Percentiles rank a stretch among this genome's conserved stretches.
These are phyloP conservation scores for Perilla frutescens DNA, from an alignment of 257 asterid species.

Conservation along the genomic window DNA sequence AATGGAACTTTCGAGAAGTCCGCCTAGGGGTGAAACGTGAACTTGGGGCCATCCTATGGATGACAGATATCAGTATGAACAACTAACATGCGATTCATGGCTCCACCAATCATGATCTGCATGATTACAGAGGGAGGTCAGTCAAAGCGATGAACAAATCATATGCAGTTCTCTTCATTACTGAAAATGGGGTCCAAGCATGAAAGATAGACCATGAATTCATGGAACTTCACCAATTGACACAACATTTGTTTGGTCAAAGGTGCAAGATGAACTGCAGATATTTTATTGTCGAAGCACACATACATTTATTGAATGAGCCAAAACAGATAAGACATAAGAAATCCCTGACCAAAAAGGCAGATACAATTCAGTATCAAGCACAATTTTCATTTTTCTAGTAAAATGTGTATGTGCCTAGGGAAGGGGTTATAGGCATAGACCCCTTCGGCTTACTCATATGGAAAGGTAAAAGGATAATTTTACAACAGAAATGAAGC, in stretches of 20 bases:
- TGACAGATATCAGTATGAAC: conserved; percentile 30
- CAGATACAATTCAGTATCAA: conserved; percentile 2
- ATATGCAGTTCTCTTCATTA: background rate
- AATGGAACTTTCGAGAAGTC: conserved; percentile 41
- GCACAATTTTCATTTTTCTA: background rate
- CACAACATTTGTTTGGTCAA: background rate
- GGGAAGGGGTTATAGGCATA: background rate
- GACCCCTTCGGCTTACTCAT: background rate
- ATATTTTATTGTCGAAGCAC: background rate
- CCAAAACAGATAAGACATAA: background rate
- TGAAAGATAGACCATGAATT: background rate
- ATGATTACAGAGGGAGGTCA: conserved; percentile 27
- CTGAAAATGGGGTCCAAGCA: conserved; percentile 5
- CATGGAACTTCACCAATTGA: background rate
- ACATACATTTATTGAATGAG: background rate
- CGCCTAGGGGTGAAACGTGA: conserved; percentile 52
- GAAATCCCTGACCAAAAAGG: background rate
- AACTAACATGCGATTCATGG: conserved; percentile 36
- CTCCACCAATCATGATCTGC: conserved; percentile 51
- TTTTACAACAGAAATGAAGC: background rate
- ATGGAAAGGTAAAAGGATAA: background rate
- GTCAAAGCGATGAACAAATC: conserved; percentile 16
- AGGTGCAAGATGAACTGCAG: conserved; percentile 1
- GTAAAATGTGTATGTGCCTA: background rate
- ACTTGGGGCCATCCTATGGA: conserved; percentile 63